A percentile compares a stretch with the other conserved stretches of the same genome.
phyloP scores from a whole-genome alignment of 768 basidiomycete genomes.

The Pleurotus cornucopiae region DNA sequence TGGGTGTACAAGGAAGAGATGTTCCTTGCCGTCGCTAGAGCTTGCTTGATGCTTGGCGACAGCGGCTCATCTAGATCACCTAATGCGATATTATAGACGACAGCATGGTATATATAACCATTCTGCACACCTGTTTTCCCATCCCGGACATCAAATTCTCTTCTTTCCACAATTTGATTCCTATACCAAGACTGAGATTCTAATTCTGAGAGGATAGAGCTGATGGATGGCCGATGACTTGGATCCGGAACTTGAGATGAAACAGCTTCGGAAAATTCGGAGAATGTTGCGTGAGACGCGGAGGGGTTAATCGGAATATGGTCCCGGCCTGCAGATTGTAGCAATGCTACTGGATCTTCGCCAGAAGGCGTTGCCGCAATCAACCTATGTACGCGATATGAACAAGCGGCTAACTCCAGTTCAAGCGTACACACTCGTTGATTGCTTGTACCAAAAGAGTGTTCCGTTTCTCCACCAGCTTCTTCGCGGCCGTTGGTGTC shows the following conservation, averaged over 20 bases:
- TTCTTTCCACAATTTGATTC: conserved; percentile 60
- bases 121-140: conserved; percentile 43
- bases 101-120: not conserved
- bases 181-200: conserved; percentile 59
- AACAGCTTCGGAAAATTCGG: conserved; percentile 8
- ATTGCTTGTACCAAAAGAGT: conserved; percentile 59
- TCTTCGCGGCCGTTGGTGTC: conserved; percentile 57
- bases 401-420: not conserved
- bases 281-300: conserved; percentile 5
- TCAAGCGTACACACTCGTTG: conserved; percentile 49
- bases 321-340: conserved; percentile 64
- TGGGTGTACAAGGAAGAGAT: conserved; percentile 65
- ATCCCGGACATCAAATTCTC: conserved; percentile 48
- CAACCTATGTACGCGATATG: conserved; percentile 36
- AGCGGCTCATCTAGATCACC: conserved; percentile 52
- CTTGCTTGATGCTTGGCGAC: conserved; percentile 50
- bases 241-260: conserved; percentile 32
- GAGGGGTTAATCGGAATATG: conserved; percentile 69
- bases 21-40: conserved; percentile 52
- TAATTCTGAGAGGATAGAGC: conserved; percentile 55
- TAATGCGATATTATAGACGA: conserved; percentile 14
- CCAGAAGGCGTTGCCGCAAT: conserved; percentile 43
- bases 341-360: conserved; percentile 59
- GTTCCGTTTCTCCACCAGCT: conserved; percentile 70
- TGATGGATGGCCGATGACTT: conserved; percentile 53